A percentile compares a stretch with the other conserved stretches of the same genome.
These are phyloP conservation scores for Aureobasidium sp. DNA, from an alignment of 2,329 filamentous ascomycete species.

Conservation along the genomic window DNA sequence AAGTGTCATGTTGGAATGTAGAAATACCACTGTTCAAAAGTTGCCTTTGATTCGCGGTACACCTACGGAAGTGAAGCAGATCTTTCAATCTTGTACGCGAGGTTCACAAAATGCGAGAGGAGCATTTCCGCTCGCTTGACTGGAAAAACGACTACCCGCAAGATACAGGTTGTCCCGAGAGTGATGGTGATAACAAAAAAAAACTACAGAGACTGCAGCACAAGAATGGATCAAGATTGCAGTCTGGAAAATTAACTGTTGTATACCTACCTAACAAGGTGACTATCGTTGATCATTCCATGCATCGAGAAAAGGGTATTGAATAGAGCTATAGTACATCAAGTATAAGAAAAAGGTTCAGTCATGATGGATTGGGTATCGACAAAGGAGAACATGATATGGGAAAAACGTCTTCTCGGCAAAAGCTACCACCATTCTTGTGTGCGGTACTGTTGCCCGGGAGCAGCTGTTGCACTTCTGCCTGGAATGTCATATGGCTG, in stretches of 20 bases:
- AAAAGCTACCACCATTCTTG: not conserved
- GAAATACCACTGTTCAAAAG: slow-evolving; percentile 5
- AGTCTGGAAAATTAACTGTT: not conserved
- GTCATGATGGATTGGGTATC: not conserved
- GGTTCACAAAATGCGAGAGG: too few relatives aligned
- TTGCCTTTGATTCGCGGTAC: not conserved
- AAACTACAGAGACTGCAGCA: too few relatives aligned
- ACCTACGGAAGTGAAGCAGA: too few relatives aligned
- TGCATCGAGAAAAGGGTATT: not conserved
- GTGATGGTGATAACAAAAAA: too few relatives aligned
- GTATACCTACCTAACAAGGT: not conserved
- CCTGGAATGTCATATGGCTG: not conserved
- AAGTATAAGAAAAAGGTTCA: not conserved
- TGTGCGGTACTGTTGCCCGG: not conserved
- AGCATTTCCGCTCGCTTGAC: not conserved
- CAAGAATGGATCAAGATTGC: not conserved
- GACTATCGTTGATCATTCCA: not conserved
- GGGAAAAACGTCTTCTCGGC: not conserved
- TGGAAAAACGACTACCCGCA: too few relatives aligned
- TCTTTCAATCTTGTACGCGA: too few relatives aligned
- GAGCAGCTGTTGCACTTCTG: not conserved
- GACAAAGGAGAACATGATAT: not conserved
- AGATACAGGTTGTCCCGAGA: too few relatives aligned
- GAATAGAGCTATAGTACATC: not conserved
- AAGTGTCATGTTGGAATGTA: not conserved